phyloP scores from a whole-genome alignment of 306 rosid genomes.

The Gastrolobium bilobum region DNA sequence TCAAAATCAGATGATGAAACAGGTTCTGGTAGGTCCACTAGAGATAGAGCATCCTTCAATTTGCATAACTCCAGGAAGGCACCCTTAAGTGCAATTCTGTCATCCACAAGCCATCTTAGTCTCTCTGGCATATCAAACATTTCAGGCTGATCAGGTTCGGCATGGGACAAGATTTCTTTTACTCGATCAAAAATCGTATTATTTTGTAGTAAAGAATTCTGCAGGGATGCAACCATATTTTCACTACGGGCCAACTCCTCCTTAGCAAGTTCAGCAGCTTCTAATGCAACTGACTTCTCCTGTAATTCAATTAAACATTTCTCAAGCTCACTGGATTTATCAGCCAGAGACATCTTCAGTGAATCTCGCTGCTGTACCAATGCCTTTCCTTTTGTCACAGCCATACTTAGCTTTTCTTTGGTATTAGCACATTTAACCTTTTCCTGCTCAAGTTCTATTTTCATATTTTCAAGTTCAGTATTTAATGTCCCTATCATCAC shows the following conservation, averaged over 20 bases:
- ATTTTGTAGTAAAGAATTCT: slow-evolving; percentile 65
- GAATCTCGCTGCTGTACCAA: slow-evolving; percentile 93
- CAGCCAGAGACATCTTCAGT: slow-evolving; percentile 75
- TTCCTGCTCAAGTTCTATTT: slow-evolving; percentile 84
- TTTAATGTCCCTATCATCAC: slow-evolving; percentile 58
- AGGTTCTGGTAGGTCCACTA: slow-evolving; percentile 70
- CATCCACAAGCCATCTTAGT: slow-evolving; percentile 78
- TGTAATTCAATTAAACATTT: slow-evolving; percentile 70
- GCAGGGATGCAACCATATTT: slow-evolving; percentile 70
- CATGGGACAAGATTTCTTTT: slow-evolving; percentile 71
- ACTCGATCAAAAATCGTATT: slow-evolving; percentile 60
- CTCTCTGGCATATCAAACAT: slow-evolving; percentile 69
- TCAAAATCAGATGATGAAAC: slow-evolving; percentile 73
- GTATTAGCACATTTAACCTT: slow-evolving; percentile 70
- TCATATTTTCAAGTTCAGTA: slow-evolving; percentile 69
- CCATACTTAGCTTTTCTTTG: slow-evolving; percentile 93
- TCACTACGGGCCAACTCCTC: slow-evolving; percentile 68
- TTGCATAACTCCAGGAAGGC: slow-evolving; percentile 66
- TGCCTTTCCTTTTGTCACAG: slow-evolving; percentile 97
- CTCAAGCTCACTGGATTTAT: slow-evolving; percentile 74
- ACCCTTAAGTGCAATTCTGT: slow-evolving; percentile 65
- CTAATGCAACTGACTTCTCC: slow-evolving; percentile 80
- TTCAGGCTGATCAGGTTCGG: slow-evolving; percentile 61
- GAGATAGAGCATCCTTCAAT: slow-evolving; percentile 66
- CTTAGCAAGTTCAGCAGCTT: slow-evolving; percentile 76